Base-by-base conservation (phyloP, 2,329 filamentous ascomycete genomes). In the Fusarium sp. region DNA sequence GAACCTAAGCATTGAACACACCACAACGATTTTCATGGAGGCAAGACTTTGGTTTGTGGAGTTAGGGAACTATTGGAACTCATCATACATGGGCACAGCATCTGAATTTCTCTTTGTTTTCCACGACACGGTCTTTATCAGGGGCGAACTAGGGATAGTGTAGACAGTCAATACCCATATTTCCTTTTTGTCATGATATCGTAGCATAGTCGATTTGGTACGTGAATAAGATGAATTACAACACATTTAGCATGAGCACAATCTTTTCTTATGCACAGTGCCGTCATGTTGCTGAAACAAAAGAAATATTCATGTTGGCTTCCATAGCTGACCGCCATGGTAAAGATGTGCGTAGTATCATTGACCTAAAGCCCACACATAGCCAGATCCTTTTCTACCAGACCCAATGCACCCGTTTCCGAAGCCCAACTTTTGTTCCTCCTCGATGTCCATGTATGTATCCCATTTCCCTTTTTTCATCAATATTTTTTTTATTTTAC, bases 371-470 rank as follows among this genome's bases (percentile, higher is more conserved):
- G 55, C 66, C 51, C 46, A 42, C 51, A 51, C 56, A 58, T 53
- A 62, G 53, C 52, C 42, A 54, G 57, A 71, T 61, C 67, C 63
- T 54, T 66, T 62, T 46, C 43, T 48, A 54, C 64, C 57, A 65
- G 56, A 63, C 64, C 49, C 49, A 64, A 70, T 72, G 63, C 50
- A 64, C 51, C 68, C 53, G 58, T 64, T 68, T 85, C 87, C 55
- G 87, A 91, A 74, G 82, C 80, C 37, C 78, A 87, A 51, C 36
- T 78, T 89, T 13, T 76, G 82, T 73, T 86, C 40, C 60, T 15
- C 40, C 46, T 27, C 59, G 36, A 42, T 63, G 45, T 23, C 39
- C 29, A 27, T 64, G 36, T 52, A 51, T 33, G 29, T 15, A 13
- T n/a, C n/a, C n/a, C n/a, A n/a, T n/a, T n/a, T n/a, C n/a, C n/a